Evolutionary conservation across 345 rosid species (phyloP).

Genomic region (Citrus sp.): DNA sequence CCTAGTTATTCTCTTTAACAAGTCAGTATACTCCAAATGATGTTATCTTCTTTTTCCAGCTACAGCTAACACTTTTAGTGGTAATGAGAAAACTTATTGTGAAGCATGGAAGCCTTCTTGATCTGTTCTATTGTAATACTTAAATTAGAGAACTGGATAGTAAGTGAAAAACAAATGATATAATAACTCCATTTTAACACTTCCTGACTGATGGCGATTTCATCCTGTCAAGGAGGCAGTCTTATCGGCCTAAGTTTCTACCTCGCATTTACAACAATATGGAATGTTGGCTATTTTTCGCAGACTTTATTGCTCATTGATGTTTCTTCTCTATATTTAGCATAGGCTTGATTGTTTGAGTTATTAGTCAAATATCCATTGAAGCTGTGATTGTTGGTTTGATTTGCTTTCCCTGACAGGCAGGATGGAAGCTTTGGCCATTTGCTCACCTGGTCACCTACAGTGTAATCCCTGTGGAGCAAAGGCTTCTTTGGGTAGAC

Average conservation of each 20-base stretch:
- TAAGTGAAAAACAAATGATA: background rate
- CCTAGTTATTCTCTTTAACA: background rate
- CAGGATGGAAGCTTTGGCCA: slow-evolving; percentile 98
- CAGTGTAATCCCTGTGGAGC: slow-evolving; percentile 75
- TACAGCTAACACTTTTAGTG: background rate
- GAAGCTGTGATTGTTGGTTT: background rate
- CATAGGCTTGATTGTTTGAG: background rate
- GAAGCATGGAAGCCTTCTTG: background rate
- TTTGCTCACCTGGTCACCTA: slow-evolving; percentile 86
- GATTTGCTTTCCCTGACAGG: slow-evolving; percentile 40
- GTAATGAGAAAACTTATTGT: background rate
- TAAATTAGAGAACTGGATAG: background rate
- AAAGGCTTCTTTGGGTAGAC: slow-evolving; percentile 97
- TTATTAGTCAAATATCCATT: background rate
- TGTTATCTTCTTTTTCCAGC: too few relatives aligned
- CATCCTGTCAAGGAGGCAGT: background rate
- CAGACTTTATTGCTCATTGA: background rate
- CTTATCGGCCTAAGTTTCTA: background rate
- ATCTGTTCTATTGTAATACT: background rate
- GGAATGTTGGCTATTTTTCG: background rate
- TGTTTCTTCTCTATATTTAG: background rate
- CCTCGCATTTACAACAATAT: background rate
- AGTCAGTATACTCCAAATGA: too few relatives aligned
- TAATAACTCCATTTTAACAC: background rate
- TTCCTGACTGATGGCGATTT: background rate